Evolutionary conservation across 805 yeast genomes (phyloP).

Genomic region (Wickerhamiella sergipiensis): DNA sequence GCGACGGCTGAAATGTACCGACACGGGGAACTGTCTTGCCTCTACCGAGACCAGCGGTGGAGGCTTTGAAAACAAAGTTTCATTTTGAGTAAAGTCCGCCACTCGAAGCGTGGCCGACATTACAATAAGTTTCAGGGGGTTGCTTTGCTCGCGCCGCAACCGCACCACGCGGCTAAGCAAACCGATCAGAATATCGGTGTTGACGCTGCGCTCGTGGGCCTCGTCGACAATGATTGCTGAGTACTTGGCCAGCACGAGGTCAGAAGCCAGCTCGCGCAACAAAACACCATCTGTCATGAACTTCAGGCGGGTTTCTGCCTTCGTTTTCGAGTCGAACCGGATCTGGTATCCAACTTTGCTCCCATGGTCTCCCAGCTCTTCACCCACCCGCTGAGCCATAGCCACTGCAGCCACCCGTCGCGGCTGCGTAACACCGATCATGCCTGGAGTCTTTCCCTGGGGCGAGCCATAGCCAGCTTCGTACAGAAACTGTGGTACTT

Average conservation of each 20-base stretch:
- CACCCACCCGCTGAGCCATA: conserved; percentile 71
- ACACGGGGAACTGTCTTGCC: conserved; percentile 89
- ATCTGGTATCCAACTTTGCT: conserved; percentile 73
- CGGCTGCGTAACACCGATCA: conserved; percentile 94
- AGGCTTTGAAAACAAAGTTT: conserved; percentile 43
- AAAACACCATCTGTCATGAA: conserved; percentile 96
- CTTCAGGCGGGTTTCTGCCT: conserved; percentile 50
- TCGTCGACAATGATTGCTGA: conserved; percentile 87
- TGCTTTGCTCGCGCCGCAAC: conserved; percentile 42
- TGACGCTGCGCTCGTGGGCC: conserved; percentile 94
- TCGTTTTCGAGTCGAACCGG: conserved; percentile 68
- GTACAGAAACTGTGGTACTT: conserved; percentile 87
- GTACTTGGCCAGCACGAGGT: conserved; percentile 65
- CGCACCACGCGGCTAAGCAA: conserved; percentile 77
- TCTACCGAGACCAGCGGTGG: conserved; percentile 87
- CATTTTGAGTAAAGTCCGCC: conserved; percentile 80
- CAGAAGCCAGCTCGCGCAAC: conserved; percentile 83
- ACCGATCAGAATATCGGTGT: conserved; percentile 92
- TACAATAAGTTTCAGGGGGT: conserved; percentile 66
- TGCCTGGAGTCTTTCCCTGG: conserved; percentile 59
- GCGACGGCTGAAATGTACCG: conserved; percentile 73
- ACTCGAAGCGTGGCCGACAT: conserved; percentile 98
- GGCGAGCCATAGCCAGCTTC: conserved; percentile 80
- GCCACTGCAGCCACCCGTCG: conserved; percentile 78
- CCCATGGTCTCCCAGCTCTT: conserved; percentile 62